Evolutionary conservation across 1,284 basidiomycete genomes (phyloP), one percentile per base, ranked within the genome.

Genomic region (Cronartium quercuum): DNA sequence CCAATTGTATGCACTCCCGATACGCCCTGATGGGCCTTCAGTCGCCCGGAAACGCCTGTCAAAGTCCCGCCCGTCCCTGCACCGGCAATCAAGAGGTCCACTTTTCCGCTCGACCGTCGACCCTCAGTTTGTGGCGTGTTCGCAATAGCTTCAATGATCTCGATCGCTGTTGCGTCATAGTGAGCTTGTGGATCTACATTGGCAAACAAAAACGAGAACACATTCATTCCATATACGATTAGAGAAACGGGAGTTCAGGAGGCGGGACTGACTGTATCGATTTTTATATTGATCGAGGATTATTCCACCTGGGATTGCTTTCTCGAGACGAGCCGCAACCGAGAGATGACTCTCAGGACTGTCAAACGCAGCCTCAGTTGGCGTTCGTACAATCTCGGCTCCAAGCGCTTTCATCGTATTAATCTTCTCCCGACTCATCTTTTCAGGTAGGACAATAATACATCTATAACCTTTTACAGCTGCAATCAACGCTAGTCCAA

Each of bases 361-460:
- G 86, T 93, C 89, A 86, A 87, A 92, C 18, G 91, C 88, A 2
- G 91, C 92, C 77, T 89, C 90, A 35, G 88, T 94, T n/a, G 94
- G 94, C 12, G 95, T 98, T 70, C 95, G 89, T 67, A 98, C 86
- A 68, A 98, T 92, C 82, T 94, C 90, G 3, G 95, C 94, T 10
- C 95, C 95, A 2, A 98, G 85, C 0, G 93, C 92, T 73, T 91
- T 88, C 61, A 98, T 85, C 51, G 92, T 88, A 10, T 92, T 91
- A 83, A 95, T 93, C 83, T 98, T 98, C 84, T 98, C 94, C 76
- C 89, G 83, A 3, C 91, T 93, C 95, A 98, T 98, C 85, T 98
- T 98, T 81, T 94, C 89, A 64, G 94, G 95, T 81, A 79, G 68
- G 74, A 92, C 94, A 82, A 98, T 98, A 81, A 98, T 94, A 79